phyloP scores from a whole-genome alignment of 495 filamentous ascomycete species.

The Penicillium samsonianum region DNA sequence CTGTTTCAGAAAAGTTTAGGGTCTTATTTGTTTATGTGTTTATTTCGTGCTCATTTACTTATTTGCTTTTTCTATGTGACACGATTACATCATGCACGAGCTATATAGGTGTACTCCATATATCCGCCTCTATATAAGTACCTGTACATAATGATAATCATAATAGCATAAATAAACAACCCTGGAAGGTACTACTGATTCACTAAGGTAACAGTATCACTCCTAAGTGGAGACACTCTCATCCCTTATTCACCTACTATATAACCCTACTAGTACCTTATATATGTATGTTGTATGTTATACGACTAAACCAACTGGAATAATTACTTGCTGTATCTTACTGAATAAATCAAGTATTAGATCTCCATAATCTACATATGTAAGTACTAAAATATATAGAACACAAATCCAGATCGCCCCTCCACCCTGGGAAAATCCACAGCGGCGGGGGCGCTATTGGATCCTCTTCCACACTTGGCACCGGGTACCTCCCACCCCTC shows the following conservation, averaged over 20 bases:
- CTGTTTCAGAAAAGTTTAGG: not conserved
- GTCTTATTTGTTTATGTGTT: not conserved
- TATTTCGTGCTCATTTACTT: no score
- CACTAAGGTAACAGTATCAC: not conserved
- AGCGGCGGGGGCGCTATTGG: slow-evolving; percentile 23
- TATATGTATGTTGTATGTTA: no score
- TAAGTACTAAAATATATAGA: no score
- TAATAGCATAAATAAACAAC: no score
- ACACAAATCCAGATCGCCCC: slow-evolving; percentile 13
- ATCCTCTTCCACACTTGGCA: slow-evolving; percentile 23
- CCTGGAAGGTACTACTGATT: not conserved
- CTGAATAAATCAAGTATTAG: no score
- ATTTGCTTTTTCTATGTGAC: not conserved
- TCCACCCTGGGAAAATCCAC: slow-evolving; percentile 19
- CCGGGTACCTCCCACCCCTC: slow-evolving; percentile 17
- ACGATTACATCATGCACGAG: not conserved
- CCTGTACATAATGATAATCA: no score
- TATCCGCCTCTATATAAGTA: no score
- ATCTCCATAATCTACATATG: no score
- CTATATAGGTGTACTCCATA: no score
- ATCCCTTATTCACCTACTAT: not conserved
- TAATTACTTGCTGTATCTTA: no score
- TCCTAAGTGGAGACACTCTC: not conserved
- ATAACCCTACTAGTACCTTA: no score
- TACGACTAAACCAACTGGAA: no score